A percentile compares a stretch with the other conserved stretches of the same genome.
These are phyloP conservation scores for Byssothecium circinans DNA, from an alignment of 2,329 filamentous ascomycete species.

Conservation along the genomic window DNA sequence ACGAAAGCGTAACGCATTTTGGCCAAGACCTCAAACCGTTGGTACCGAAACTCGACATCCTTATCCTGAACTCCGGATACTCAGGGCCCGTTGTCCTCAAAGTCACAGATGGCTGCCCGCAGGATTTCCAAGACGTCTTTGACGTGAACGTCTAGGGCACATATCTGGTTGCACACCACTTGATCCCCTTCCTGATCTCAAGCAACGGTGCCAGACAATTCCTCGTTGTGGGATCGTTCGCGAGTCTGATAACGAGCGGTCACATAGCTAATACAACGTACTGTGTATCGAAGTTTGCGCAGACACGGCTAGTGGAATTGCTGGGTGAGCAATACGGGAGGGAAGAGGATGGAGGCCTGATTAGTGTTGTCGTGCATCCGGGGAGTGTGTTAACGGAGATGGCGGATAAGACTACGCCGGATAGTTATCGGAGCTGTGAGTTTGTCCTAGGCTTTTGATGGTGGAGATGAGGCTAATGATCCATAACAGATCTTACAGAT, in stretches of 20 bases:
- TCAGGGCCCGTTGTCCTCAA: slow-evolving; percentile 39
- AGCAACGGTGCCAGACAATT: slow-evolving; percentile 23
- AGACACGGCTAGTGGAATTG: slow-evolving; percentile 30
- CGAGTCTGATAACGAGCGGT: slow-evolving; percentile 41
- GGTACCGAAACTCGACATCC: slow-evolving; percentile 37
- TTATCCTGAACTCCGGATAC: slow-evolving; percentile 45
- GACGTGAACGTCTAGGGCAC: slow-evolving; percentile 43
- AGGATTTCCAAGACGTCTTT: slow-evolving; percentile 41
- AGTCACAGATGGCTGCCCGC: slow-evolving; percentile 34
- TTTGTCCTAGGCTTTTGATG: slow-evolving; percentile 3
- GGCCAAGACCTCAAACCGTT: slow-evolving; percentile 22
- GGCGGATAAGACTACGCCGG: slow-evolving; percentile 24
- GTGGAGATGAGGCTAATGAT: not conserved
- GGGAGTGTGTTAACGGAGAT: slow-evolving; percentile 36
- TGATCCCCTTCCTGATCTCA: slow-evolving; percentile 32
- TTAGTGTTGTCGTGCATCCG: slow-evolving; percentile 33
- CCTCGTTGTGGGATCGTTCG: slow-evolving; percentile 33
- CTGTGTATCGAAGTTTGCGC: slow-evolving; percentile 35
- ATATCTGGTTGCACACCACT: slow-evolving; percentile 41
- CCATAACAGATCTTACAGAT: slow-evolving; percentile 27
- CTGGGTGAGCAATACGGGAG: slow-evolving; percentile 25
- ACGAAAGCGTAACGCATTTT: slow-evolving; percentile 27
- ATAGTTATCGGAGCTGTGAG: slow-evolving; percentile 31
- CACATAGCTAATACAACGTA: slow-evolving; percentile 44
- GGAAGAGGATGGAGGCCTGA: slow-evolving; percentile 19